Evolutionary conservation across 2,329 filamentous ascomycete species (phyloP).

Genomic region (Amphichorda felina): DNA sequence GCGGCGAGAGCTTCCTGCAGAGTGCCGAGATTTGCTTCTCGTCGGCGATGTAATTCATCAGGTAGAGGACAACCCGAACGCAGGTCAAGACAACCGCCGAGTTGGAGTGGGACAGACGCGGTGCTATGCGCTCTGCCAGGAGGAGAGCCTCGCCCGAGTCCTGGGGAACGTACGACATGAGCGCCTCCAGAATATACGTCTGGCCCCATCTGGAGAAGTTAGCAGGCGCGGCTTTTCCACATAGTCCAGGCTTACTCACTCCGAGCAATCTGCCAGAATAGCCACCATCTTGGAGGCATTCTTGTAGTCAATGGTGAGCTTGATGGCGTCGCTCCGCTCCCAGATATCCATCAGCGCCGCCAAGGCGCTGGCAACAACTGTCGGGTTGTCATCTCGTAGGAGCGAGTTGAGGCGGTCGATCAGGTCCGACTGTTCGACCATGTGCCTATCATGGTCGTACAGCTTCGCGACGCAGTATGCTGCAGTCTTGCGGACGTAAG

Average conservation of each 20-base stretch:
- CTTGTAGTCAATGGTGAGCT: constrained; percentile 92
- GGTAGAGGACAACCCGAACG: constrained; percentile 89
- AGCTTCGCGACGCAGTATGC: constrained; percentile 95
- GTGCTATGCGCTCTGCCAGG: constrained; percentile 84
- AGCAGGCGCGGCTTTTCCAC: not conserved
- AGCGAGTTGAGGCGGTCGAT: constrained; percentile 86
- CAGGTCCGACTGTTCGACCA: constrained; percentile 83
- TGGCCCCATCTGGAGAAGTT: constrained; percentile 70
- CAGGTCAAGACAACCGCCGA: constrained; percentile 93
- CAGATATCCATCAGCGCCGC: constrained; percentile 94
- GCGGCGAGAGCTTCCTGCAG: constrained; percentile 88
- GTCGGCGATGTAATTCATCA: constrained; percentile 97
- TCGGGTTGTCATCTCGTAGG: constrained; percentile 91
- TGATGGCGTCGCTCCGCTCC: constrained; percentile 95
- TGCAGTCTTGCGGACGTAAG: constrained; percentile 95
- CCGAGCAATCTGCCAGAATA: constrained; percentile 91
- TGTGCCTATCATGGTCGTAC: constrained; percentile 86
- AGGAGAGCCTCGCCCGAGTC: constrained; percentile 79
- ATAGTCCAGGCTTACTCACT: constrained; percentile 46
- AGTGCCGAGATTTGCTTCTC: constrained; percentile 78
- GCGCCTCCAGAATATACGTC: constrained; percentile 92
- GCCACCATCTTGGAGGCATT: constrained; percentile 98
- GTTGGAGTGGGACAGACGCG: constrained; percentile 93
- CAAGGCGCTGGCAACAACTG: constrained; percentile 87
- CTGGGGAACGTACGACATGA: constrained; percentile 96